Base-by-base conservation (phyloP, 345 rosid species). In the Mercurialis annua region DNA sequence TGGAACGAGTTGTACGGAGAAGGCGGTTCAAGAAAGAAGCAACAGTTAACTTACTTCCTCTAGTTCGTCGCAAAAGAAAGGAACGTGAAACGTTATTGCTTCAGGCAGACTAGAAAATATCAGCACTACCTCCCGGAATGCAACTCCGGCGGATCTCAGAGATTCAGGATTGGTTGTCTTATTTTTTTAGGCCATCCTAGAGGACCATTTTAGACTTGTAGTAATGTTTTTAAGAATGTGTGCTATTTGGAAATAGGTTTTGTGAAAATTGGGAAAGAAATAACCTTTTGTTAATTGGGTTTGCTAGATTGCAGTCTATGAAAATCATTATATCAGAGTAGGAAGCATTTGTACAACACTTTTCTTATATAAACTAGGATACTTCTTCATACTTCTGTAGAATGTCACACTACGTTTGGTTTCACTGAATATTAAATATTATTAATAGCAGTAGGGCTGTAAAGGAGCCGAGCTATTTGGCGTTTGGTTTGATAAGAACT, bases 1-100 rank as follows among this genome's bases (percentile, higher is more conserved):
- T 93, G 98, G 98, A 93, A 93, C 17, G 97, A 90, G 5, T 68
- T 87, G 65, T 87, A 83, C 50, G 97, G 97, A 64, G 97, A 88
- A 85, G 97, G 97, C 42, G 98, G 98, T 40, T 87, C 97, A 14
- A 90, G 96, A 78, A 92, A 88, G 81, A 88, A 88, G 66, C 83
- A 88, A 63, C 96, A 88, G 64, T 76, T 90, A 27, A 76, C 92
- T 66, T 92, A 90, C 78, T 90, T 93, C 89, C 89, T 93, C 23
- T 93, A 83, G 81, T 50, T 24, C 17, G 59, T 31, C n/a, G n/a
- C n/a, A n/a, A n/a, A n/a, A 46, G 56, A 44, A 64, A 55, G 68
- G 46, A 40, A 38, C 55, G 24, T 18, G 40, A 58, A 38, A 55
- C 42, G 49, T 59, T 15, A 11, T 51, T 17, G 17, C 53, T 20